These are phyloP conservation scores for Scleroderma bovista DNA, from an alignment of 768 basidiomycete species.

Conservation along the genomic window DNA sequence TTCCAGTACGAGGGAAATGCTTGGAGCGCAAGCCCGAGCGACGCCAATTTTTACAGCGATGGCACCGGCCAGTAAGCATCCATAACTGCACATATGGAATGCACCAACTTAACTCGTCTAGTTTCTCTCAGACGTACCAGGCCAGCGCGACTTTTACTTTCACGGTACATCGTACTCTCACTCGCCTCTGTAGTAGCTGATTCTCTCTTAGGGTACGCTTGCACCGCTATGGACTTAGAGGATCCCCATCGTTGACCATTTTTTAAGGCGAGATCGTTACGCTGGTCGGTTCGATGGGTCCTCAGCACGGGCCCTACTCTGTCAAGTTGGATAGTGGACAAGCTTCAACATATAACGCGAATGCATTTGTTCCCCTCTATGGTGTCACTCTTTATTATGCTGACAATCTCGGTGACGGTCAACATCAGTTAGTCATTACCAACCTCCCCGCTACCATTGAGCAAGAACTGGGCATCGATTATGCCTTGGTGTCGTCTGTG, in stretches of 20 bases:
- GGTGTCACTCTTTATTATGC: slow-evolving; percentile 30
- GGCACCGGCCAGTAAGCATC: slow-evolving; percentile 36
- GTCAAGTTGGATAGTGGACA: slow-evolving; percentile 31
- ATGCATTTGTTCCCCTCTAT: slow-evolving; percentile 11
- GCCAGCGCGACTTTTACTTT: slow-evolving; percentile 36
- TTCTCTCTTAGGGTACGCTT: slow-evolving; percentile 16
- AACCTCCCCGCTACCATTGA: slow-evolving; percentile 20
- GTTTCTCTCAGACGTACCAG: slow-evolving; percentile 27
- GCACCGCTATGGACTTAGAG: background rate
- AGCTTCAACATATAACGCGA: slow-evolving; percentile 5
- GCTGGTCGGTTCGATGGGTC: slow-evolving; percentile 38
- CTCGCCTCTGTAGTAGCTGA: slow-evolving; percentile 1
- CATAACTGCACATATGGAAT: too few species aligned
- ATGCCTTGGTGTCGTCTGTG: slow-evolving; percentile 22
- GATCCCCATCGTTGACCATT: background rate
- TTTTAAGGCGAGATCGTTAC: slow-evolving; percentile 38
- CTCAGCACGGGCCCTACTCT: slow-evolving; percentile 29
- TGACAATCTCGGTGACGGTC: slow-evolving; percentile 35
- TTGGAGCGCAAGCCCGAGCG: slow-evolving; percentile 32
- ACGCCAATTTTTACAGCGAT: slow-evolving; percentile 34
- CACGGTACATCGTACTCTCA: slow-evolving; percentile 25
- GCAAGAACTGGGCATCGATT: slow-evolving; percentile 27
- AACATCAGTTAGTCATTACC: slow-evolving; percentile 29
- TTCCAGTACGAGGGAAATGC: slow-evolving; percentile 32
- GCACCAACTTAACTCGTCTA: slow-evolving; percentile 8